Evolutionary conservation across 2,329 filamentous ascomycete genomes (phyloP).

Genomic region (Fusarium pseudocircinatum): DNA sequence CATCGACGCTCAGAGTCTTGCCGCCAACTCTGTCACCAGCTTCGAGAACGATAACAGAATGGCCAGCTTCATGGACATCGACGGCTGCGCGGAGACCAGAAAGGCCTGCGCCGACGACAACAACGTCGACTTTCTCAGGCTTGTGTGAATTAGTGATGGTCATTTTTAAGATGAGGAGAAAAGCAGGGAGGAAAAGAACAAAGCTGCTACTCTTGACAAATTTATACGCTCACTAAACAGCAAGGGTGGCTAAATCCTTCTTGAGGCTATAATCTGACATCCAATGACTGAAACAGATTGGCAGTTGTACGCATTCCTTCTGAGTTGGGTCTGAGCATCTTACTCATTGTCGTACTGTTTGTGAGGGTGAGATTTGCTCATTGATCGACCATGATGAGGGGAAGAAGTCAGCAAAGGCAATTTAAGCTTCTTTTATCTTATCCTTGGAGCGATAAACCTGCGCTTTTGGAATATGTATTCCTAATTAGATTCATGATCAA

Average conservation of each 20-base stretch:
- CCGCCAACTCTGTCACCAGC: slow-evolving; percentile 60
- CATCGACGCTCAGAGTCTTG: slow-evolving; percentile 46
- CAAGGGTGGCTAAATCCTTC: background rate
- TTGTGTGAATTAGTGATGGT: background rate
- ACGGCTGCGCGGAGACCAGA: slow-evolving; percentile 49
- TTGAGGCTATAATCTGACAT: slow-evolving; percentile 20
- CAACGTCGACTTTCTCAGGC: slow-evolving; percentile 19
- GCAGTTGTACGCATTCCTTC: background rate
- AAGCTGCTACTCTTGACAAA: background rate
- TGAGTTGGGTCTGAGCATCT: background rate
- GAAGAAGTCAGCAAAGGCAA: background rate
- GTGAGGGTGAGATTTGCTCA: slow-evolving; percentile 1
- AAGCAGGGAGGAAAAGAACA: background rate
- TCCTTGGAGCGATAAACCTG: background rate
- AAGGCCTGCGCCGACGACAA: slow-evolving; percentile 44
- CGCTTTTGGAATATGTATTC: background rate
- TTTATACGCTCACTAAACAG: background rate
- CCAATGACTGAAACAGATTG: background rate
- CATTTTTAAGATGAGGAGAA: slow-evolving; percentile 4
- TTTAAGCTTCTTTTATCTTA: background rate
- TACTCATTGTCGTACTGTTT: background rate
- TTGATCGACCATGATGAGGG: background rate
- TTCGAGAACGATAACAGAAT: slow-evolving; percentile 56
- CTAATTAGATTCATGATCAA: too few relatives aligned
- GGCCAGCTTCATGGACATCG: slow-evolving; percentile 46